Percentiles rank a stretch among this genome's conserved stretches.
These are phyloP conservation scores for Nannizziopsis arthrosporioides DNA, from an alignment of 2,329 filamentous ascomycete species.

Conservation along the genomic window DNA sequence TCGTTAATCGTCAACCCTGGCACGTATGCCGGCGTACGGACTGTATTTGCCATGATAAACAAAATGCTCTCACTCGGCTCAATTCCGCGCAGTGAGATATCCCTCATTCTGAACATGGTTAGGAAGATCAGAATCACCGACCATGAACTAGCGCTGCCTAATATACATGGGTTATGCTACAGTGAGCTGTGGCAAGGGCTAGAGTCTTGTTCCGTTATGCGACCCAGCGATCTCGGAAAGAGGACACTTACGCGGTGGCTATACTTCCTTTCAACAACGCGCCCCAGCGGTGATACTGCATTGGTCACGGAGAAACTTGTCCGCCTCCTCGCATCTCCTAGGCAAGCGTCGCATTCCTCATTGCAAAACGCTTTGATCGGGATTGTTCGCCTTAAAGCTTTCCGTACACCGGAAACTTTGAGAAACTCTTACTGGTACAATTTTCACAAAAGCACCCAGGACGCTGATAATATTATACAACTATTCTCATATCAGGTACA, in stretches of 20 bases:
- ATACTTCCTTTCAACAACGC: conserved; percentile 18
- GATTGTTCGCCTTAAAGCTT: neutral
- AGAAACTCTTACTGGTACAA: neutral
- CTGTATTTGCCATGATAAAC: conserved; percentile 21
- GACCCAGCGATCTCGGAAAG: conserved; percentile 24
- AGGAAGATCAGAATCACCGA: conserved; percentile 15
- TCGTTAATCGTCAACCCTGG: conserved; percentile 18
- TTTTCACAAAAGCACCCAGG: conserved; percentile 10
- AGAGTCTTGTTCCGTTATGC: conserved; percentile 26
- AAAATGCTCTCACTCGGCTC: conserved; percentile 27
- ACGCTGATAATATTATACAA: conserved; percentile 16
- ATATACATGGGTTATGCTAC: conserved; percentile 19
- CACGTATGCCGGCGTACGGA: conserved; percentile 15
- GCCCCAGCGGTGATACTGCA: conserved; percentile 13
- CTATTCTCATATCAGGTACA: conserved; percentile 20
- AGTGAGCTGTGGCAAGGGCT: conserved; percentile 30
- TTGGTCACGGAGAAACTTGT: conserved; percentile 24
- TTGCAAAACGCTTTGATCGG: neutral
- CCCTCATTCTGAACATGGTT: conserved; percentile 23
- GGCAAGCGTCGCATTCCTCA: neutral
- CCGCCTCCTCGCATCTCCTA: conserved; percentile 11
- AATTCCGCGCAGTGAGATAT: conserved; percentile 25
- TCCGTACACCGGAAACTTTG: neutral
- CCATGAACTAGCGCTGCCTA: conserved; percentile 14
- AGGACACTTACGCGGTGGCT: conserved; percentile 25